phyloP scores from a whole-genome alignment of 192 early-diverging fungal species.

The Mortierella alpina region DNA sequence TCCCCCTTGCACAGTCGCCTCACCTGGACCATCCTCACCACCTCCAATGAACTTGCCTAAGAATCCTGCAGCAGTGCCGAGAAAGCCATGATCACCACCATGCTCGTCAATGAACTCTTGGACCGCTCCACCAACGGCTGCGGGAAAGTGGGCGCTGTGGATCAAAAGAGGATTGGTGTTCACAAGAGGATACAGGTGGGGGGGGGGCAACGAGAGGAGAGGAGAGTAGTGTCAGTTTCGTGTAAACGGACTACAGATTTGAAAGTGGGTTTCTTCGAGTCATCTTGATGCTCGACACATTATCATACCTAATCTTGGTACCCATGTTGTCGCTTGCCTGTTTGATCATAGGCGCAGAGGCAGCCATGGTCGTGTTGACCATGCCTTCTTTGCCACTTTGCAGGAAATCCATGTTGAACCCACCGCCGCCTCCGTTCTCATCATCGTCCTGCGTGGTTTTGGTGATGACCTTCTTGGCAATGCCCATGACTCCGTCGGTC shows the following conservation, averaged over 20 bases:
- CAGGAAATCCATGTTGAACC: constrained; percentile 50
- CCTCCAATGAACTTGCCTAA: constrained; percentile 28
- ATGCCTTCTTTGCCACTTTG: constrained; percentile 42
- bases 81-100: constrained; percentile 16
- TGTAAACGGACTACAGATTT: not conserved
- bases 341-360: constrained; percentile 42
- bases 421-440: constrained; percentile 20
- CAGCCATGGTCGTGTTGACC: constrained; percentile 36
- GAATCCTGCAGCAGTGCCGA: constrained; percentile 42
- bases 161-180: not conserved
- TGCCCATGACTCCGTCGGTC: constrained; percentile 52
- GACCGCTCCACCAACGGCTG: constrained; percentile 22
- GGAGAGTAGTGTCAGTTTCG: not conserved
- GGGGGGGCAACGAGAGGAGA: not conserved
- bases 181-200: not conserved
- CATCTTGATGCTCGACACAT: not conserved
- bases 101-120: constrained; percentile 48
- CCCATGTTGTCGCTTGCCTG: constrained; percentile 44
- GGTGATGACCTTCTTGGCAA: constrained; percentile 23
- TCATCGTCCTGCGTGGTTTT: constrained; percentile 29
- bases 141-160: constrained; percentile 32
- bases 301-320: constrained; percentile 30
- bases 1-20: constrained; percentile 6
- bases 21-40: constrained; percentile 21
- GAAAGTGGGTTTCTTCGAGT: not conserved